These are phyloP conservation scores for Botrytis elliptica DNA, from an alignment of 2,329 filamentous ascomycete species.

Conservation along the genomic window DNA sequence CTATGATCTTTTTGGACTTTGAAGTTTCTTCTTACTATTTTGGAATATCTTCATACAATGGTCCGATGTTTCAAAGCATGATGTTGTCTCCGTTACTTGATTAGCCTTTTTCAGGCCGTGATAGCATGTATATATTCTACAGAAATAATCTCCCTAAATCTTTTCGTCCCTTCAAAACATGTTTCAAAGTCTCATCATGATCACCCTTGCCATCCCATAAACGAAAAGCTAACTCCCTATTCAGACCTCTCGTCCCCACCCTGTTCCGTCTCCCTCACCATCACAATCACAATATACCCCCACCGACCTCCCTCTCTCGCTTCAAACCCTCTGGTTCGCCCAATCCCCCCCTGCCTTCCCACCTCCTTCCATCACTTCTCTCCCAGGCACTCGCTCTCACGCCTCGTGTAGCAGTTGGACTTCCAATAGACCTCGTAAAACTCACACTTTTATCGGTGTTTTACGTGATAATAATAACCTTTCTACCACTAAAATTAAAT, in stretches of 20 bases:
- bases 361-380: constrained; percentile 26
- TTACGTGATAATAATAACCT: constrained; percentile 39
- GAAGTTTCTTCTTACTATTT: not conserved
- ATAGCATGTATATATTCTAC: not conserved
- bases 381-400: constrained; percentile 24
- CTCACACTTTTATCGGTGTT: constrained; percentile 36
- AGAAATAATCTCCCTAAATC: no score
- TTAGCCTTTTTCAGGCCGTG: not conserved
- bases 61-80: not conserved
- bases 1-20: not conserved
- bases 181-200: not conserved
- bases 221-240: not conserved
- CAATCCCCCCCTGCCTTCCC: constrained; percentile 34
- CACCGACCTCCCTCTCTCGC: constrained; percentile 34
- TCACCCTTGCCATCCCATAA: not conserved
- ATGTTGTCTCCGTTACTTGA: not conserved
- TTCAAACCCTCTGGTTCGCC: constrained; percentile 39
- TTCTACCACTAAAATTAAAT: constrained; percentile 39
- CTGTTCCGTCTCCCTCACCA: not conserved
- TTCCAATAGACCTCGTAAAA: constrained; percentile 32
- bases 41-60: not conserved
- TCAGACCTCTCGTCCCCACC: not conserved
- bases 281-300: not conserved
- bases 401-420: constrained; percentile 31
- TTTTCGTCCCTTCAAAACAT: no score